phyloP scores from a whole-genome alignment of 2,329 filamentous ascomycete genomes.

The Elsinoe australis region DNA sequence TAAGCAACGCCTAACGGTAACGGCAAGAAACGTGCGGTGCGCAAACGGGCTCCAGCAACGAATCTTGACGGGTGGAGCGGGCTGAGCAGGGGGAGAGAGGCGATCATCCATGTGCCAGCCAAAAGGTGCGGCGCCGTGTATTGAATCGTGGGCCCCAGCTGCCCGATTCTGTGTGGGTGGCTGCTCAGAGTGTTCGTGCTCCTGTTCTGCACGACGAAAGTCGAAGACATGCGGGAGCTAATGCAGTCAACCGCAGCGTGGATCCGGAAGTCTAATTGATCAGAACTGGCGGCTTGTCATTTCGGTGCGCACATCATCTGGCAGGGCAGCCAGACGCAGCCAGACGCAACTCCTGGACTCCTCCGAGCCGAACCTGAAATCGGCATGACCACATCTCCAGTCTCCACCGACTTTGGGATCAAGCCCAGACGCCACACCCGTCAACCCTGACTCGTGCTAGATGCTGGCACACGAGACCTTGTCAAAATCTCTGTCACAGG shows the following conservation, averaged over 20 bases:
- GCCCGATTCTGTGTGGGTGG: not conserved
- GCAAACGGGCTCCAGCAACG: conserved; percentile 7
- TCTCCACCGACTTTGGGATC: too few relatives aligned
- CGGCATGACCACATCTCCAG: too few relatives aligned
- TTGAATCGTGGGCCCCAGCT: not conserved
- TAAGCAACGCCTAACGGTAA: not conserved
- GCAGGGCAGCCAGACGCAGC: too few relatives aligned
- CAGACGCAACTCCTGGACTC: too few relatives aligned
- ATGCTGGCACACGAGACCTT: too few relatives aligned
- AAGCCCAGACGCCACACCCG: conserved; percentile 7
- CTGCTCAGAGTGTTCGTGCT: not conserved
- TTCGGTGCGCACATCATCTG: conserved; percentile 3
- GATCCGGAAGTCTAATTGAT: conserved; percentile 14
- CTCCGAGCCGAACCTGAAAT: not conserved
- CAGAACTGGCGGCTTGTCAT: conserved; percentile 9
- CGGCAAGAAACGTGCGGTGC: conserved; percentile 4
- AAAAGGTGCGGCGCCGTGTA: not conserved
- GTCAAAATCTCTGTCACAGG: conserved; percentile 14
- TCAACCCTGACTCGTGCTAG: not conserved
- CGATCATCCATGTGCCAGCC: conserved; percentile 3
- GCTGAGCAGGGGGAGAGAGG: conserved; percentile 4
- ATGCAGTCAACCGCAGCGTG: conserved; percentile 9
- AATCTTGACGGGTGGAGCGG: not conserved
- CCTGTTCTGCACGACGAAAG: not conserved
- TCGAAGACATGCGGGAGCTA: conserved; percentile 8